These are phyloP conservation scores for Apiotrichum gracile DNA, from an alignment of 1,284 basidiomycete species.

Conservation along the genomic window DNA sequence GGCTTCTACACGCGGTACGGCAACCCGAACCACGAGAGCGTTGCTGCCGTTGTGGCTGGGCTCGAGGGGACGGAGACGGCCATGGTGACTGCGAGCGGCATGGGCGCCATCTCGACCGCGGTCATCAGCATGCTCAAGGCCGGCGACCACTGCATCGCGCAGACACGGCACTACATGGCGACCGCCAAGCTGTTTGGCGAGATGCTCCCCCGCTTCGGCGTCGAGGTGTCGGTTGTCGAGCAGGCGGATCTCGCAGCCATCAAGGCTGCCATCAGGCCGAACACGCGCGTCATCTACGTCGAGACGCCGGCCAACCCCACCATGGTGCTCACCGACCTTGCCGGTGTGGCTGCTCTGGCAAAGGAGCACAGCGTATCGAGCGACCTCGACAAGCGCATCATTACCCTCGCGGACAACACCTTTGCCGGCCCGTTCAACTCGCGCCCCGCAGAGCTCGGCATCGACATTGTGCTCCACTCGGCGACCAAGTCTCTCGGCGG, in stretches of 20 bases:
- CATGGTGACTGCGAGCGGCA: constrained; percentile 10
- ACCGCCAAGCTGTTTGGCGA: constrained; percentile 12
- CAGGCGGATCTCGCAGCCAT: constrained; percentile 6
- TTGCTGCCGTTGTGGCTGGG: constrained; percentile 5
- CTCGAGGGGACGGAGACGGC: constrained; percentile 12
- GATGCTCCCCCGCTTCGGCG: constrained; percentile 8
- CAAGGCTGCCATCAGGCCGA: constrained; percentile 3
- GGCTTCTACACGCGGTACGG: constrained; percentile 14
- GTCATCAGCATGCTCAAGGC: constrained; percentile 5
- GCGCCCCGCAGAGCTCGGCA: constrained; percentile 6
- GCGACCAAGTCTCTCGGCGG: constrained; percentile 12
- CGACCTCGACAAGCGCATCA: constrained; percentile 1
- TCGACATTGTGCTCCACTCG: constrained; percentile 11
- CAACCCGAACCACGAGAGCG: constrained; percentile 15
- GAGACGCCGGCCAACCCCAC: constrained; percentile 16
- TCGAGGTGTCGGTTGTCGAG: constrained; percentile 5
- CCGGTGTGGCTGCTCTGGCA: constrained; percentile 1
- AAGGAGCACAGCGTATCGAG: not conserved
- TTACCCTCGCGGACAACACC: constrained; percentile 8
- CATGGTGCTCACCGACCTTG: constrained; percentile 8
- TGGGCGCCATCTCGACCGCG: constrained; percentile 11
- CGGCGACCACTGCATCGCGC: constrained; percentile 10
- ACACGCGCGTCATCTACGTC: constrained; percentile 11
- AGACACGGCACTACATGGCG: constrained; percentile 12
- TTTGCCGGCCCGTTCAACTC: constrained; percentile 10